These are phyloP conservation scores for Fusarium armeniacum DNA, from an alignment of 2,329 filamentous ascomycete genomes.

Conservation along the genomic window DNA sequence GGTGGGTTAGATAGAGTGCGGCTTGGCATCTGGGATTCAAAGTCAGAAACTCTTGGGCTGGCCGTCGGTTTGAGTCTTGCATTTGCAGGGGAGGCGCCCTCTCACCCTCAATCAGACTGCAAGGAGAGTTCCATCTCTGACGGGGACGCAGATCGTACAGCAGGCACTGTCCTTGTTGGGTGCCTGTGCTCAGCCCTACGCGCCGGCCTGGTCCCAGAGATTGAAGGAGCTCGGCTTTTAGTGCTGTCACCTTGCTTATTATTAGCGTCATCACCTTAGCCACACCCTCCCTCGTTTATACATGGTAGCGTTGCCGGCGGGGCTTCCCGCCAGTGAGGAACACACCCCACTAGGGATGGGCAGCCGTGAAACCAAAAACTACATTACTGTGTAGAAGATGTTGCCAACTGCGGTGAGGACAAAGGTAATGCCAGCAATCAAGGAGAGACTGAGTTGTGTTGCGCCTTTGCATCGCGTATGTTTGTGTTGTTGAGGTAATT, in stretches of 20 bases:
- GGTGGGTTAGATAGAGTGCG: slow-evolving; percentile 10
- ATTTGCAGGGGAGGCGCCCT: slow-evolving; percentile 21
- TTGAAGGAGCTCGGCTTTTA: slow-evolving; percentile 36
- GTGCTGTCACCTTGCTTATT: slow-evolving; percentile 43
- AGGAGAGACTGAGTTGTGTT: slow-evolving; percentile 6
- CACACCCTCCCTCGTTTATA: slow-evolving; percentile 42
- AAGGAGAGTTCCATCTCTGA: slow-evolving; percentile 34
- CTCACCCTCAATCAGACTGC: neutral
- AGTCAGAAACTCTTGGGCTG: slow-evolving; percentile 23
- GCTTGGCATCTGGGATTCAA: slow-evolving; percentile 36
- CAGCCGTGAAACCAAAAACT: slow-evolving; percentile 12
- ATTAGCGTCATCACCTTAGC: slow-evolving; percentile 48
- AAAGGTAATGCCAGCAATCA: neutral
- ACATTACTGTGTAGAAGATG: slow-evolving; percentile 13
- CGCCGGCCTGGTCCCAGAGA: slow-evolving; percentile 39
- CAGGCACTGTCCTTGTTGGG: slow-evolving; percentile 14
- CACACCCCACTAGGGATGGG: slow-evolving; percentile 38
- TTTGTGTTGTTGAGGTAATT: neutral
- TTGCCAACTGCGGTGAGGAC: slow-evolving; percentile 43
- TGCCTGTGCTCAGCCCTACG: slow-evolving; percentile 51
- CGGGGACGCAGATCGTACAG: slow-evolving; percentile 18
- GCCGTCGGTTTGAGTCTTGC: slow-evolving; percentile 39
- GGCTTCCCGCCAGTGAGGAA: slow-evolving; percentile 46
- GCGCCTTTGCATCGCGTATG: slow-evolving; percentile 2
- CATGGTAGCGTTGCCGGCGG: slow-evolving; percentile 17